Evolutionary conservation across 192 early-diverging fungal species (phyloP), one percentile per base, ranked within the genome.

Genomic region (Backusella liffmaniae): DNA sequence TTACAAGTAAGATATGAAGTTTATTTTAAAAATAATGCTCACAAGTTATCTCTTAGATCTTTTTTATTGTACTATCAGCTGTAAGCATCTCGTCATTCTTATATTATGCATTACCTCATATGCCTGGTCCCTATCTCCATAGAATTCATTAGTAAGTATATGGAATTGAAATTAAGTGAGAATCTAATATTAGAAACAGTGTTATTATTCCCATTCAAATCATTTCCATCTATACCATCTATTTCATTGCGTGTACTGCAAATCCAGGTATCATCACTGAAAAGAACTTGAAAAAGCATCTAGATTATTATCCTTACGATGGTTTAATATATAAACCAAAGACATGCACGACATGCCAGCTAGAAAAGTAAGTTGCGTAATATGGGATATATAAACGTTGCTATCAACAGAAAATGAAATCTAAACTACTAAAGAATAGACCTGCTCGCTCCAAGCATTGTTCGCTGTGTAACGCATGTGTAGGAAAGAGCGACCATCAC

Each of bases 401-500:
- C 26, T 26, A 26, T 26, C 26, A 26, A 26, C 26, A 26, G 26
- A 26, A 26, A 26, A 26, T 26, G 26, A 26, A 30, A 30, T 30
- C 30, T 30, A 30, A 30, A 32, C 32, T 2, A 32, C 32, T 0
- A 32, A 56, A 29, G 18, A 39, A 18, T 30, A 88, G 85, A 62
- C 87, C 87, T 41, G 87, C 87, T 36, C 74, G 87, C 5, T 88
- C 87, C 9, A 88, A 88, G 41, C 87, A 88, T 70, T 88, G 87
- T 65, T 87, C 87, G 12, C 59, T 87, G 71, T 88, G 87, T 68
- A 84, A 88, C 21, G 80, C 80, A 37, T 88, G 87, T 75, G 76
- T 88, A 13, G 81, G 81, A 2, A 59, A 80, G 65, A 76, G 70
- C 5, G 87, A 88, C 56, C 87, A 88, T 16, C 87, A 88, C 34